Conservation (phyloP, 139 green algal genomes). For the Diplosphaera chodatii region DNA sequence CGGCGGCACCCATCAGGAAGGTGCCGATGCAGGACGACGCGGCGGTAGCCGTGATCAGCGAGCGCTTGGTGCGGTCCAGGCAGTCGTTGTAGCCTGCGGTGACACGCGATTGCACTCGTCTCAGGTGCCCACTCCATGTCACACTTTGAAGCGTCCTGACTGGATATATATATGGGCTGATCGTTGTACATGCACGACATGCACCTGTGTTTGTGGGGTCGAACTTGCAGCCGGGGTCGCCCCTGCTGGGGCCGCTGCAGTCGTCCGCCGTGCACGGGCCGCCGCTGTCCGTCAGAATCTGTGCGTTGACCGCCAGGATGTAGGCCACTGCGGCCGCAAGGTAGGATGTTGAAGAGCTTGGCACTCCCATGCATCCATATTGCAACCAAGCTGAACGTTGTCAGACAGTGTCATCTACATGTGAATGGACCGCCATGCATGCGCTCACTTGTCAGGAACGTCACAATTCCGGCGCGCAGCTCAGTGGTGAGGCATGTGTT, state of each 20-base stretch:
- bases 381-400: not conserved
- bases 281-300: slow-evolving; percentile 22
- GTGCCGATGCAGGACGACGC: slow-evolving; percentile 25
- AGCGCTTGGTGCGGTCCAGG: slow-evolving; percentile 7
- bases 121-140: too few species aligned
- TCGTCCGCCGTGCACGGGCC: not conserved
- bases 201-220: too few species aligned
- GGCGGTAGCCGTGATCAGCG: slow-evolving; percentile 36
- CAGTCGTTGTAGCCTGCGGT: slow-evolving; percentile 7
- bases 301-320: slow-evolving; percentile 35
- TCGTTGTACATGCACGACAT: too few species aligned
- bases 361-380: slow-evolving; percentile 8
- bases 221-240: slow-evolving; percentile 4
- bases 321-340: slow-evolving; percentile 29
- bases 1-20: slow-evolving; percentile 43
- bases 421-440: not conserved
- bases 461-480: slow-evolving; percentile 28
- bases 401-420: not conserved
- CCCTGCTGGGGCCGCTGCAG: not conserved
- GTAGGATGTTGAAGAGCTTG: too few species aligned
- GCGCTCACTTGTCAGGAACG: not conserved
- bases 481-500: slow-evolving; percentile 26
- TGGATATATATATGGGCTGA: too few species aligned
- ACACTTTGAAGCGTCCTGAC: too few species aligned
- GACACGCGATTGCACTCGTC: too few species aligned